These are phyloP conservation scores for Trametes hirsuta DNA, from an alignment of 1,284 basidiomycete genomes.

Conservation along the genomic window DNA sequence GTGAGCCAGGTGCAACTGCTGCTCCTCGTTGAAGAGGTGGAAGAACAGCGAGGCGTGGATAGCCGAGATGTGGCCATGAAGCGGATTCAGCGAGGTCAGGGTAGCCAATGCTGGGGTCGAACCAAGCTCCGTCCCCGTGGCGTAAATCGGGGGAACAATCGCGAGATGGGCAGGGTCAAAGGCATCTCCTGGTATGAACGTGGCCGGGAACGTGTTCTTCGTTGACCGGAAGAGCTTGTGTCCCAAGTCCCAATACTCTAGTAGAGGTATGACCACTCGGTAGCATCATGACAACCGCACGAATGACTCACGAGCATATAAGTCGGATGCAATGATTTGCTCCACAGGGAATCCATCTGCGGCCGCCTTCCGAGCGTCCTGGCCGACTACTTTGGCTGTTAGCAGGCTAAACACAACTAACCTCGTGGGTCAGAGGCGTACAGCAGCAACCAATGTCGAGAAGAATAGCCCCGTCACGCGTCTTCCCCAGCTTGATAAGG, in stretches of 20 bases:
- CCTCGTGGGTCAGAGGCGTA: slow-evolving; percentile 30
- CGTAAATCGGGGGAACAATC: slow-evolving; percentile 32
- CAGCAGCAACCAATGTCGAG: slow-evolving; percentile 54
- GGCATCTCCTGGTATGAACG: slow-evolving; percentile 51
- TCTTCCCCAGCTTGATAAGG: slow-evolving; percentile 42
- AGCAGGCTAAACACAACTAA: neutral
- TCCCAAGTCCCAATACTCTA: slow-evolving; percentile 40
- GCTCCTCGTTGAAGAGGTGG: slow-evolving; percentile 51
- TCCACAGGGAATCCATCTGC: slow-evolving; percentile 43
- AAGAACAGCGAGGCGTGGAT: slow-evolving; percentile 55
- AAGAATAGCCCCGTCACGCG: slow-evolving; percentile 47
- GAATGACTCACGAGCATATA: slow-evolving; percentile 34
- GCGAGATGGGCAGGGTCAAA: slow-evolving; percentile 44
- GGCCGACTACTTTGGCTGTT: slow-evolving; percentile 40
- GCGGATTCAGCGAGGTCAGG: slow-evolving; percentile 45
- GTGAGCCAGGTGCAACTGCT: slow-evolving; percentile 44
- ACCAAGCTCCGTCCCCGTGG: neutral
- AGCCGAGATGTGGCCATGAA: slow-evolving; percentile 48
- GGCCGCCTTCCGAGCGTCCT: slow-evolving; percentile 45
- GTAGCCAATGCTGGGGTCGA: slow-evolving; percentile 30
- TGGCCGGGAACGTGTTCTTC: slow-evolving; percentile 45
- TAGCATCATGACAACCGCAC: too few species aligned
- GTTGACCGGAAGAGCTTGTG: slow-evolving; percentile 38
- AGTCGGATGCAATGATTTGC: slow-evolving; percentile 40
- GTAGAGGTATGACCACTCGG: slow-evolving; percentile 15